Percentiles rank a stretch among this genome's conserved stretches.
These are phyloP conservation scores for Pseudozyma thailandica DNA, from an alignment of 1,284 basidiomycete genomes.

Conservation along the genomic window DNA sequence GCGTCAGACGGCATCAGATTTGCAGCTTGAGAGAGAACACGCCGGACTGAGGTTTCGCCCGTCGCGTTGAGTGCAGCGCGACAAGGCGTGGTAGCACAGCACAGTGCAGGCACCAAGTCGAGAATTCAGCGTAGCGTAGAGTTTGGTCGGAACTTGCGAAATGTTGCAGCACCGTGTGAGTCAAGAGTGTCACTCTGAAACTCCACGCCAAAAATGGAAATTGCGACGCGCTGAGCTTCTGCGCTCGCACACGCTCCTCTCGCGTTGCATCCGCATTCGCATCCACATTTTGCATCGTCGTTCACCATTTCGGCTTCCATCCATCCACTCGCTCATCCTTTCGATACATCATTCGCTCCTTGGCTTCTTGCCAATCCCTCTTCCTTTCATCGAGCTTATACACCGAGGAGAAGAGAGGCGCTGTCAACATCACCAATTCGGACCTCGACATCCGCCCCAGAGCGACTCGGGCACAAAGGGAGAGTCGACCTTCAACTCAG, in stretches of 20 bases:
- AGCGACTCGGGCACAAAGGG: too few relatives aligned
- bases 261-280: not conserved
- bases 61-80: too few relatives aligned
- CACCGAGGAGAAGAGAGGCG: not conserved
- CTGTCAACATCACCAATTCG: not conserved
- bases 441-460: not conserved
- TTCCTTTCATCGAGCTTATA: not conserved
- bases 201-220: conserved; percentile 7
- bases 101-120: too few relatives aligned
- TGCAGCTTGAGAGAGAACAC: too few relatives aligned
- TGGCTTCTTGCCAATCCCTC: not conserved
- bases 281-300: conserved; percentile 9
- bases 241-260: not conserved
- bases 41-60: too few relatives aligned
- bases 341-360: not conserved
- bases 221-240: conserved; percentile 8
- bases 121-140: too few relatives aligned
- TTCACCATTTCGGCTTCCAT: conserved; percentile 7
- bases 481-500: too few relatives aligned
- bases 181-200: not conserved
- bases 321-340: conserved; percentile 14
- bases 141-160: conserved; percentile 9
- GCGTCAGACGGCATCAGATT: too few relatives aligned
- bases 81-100: too few relatives aligned
- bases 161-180: not conserved